Percentiles rank a stretch among this genome's conserved stretches.
phyloP scores from a whole-genome alignment of 2,329 filamentous ascomycete species.

The Aspergillus flavus region DNA sequence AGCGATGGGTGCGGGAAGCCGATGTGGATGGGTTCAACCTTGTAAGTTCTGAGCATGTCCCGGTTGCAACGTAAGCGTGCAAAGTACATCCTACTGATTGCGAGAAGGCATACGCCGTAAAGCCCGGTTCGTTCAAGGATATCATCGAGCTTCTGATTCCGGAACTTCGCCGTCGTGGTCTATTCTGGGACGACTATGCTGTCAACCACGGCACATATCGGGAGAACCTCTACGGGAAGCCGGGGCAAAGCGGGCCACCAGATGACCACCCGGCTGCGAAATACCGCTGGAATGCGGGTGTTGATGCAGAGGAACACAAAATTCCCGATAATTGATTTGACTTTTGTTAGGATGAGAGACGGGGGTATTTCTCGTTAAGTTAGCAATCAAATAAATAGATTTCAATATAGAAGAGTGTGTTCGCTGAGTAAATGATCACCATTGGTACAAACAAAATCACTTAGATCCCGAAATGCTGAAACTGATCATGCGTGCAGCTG shows the following conservation, averaged over 20 bases:
- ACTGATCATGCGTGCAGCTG: rapidly evolving
- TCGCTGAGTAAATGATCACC: not conserved
- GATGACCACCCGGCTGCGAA: conserved; percentile 40
- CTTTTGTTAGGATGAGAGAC: rapidly evolving
- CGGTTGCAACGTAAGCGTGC: not conserved
- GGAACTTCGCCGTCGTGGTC: conserved; percentile 61
- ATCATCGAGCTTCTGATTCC: conserved; percentile 67
- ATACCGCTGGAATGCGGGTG: conserved; percentile 42
- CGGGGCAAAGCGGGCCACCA: conserved; percentile 37
- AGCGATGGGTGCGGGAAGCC: conserved; percentile 68
- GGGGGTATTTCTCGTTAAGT: rapidly evolving
- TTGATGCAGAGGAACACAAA: conserved; percentile 32
- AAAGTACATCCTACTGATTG: conserved; percentile 21
- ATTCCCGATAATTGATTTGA: conserved; percentile 28
- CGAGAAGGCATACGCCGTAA: conserved; percentile 62
- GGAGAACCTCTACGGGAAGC: conserved; percentile 40
- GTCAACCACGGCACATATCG: conserved; percentile 41
- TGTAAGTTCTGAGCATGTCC: conserved; percentile 44
- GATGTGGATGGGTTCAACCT: conserved; percentile 78
- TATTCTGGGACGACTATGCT: conserved; percentile 44
- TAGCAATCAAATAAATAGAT: too few relatives aligned
- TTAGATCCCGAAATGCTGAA: not conserved
- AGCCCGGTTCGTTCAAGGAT: conserved; percentile 69
- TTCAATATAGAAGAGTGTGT: rapidly evolving
- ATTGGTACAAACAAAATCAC: not conserved